Base-by-base conservation (phyloP, 1,284 basidiomycete species). In the Ustilago loliicola region DNA sequence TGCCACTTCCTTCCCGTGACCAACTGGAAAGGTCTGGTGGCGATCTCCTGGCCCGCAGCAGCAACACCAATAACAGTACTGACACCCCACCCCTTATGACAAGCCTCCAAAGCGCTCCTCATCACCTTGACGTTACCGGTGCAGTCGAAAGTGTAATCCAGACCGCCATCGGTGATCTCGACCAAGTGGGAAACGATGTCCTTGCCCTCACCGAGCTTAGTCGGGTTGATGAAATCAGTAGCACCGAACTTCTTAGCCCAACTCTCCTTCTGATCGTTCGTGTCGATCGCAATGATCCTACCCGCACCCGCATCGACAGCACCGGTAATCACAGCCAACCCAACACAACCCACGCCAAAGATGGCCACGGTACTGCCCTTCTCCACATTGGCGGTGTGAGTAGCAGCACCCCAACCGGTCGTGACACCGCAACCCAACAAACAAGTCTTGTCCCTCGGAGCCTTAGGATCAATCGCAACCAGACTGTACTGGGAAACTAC, bases 401-500 rank as follows among this genome's bases (percentile, higher is more conserved):
- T 89, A 19, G 95, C 94, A 15, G 94, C 92, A 66, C 93, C 94
- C 92, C 93, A 95, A 17, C 95, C 95, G n/a, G 96, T 98, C 42
- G 96, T 98, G 85, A 99, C 96, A 84, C 95, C 95, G 81, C 96
- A 98, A 19, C 96, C 95, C n/a, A 88, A 81, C 61, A 99, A 89
- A 88, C 97, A 99, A 25, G 95, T 93, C 86, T 95, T 97, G 60
- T 98, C 93, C 34, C 98, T 90, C 11, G 94, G 93, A 1, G 96
- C 97, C 80, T 91, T 89, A 73, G 91, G 70, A 88, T 93, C 91
- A 73, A 99, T 92, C 27, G 94, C 91, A 48, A 99, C 96, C 25
- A 99, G 93, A 36, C 96, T 98, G 73, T 95, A 95, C 84, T 99
- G 94, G 57, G 95, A 94, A 5, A 99, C 95, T 65, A 99, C 97